Conservation (phyloP, 768 basidiomycete species). For the Tricholoma terreum region DNA sequence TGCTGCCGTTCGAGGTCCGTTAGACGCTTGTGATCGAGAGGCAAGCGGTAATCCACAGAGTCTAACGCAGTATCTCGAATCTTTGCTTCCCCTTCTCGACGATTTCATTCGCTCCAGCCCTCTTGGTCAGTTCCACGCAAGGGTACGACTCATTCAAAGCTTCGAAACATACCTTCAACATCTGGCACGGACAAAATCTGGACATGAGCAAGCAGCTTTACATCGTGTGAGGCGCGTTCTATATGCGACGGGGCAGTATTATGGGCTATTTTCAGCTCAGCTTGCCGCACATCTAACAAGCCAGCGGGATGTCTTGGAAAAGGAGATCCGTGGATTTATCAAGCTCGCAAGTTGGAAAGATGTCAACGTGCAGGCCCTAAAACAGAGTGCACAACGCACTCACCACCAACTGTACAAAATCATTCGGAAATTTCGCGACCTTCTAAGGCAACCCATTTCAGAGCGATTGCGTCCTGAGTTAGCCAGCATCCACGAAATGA, state of each 20-base stretch:
- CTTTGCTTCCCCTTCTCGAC: constrained; percentile 74
- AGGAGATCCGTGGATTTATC: constrained; percentile 79
- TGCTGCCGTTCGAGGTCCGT: constrained; percentile 59
- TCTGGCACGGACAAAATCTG: constrained; percentile 32
- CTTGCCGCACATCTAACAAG: constrained; percentile 48
- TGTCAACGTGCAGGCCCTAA: constrained; percentile 89
- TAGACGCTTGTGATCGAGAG: constrained; percentile 44
- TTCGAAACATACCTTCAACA: constrained; percentile 54
- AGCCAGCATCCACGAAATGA: constrained; percentile 35
- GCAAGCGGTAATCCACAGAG: constrained; percentile 26
- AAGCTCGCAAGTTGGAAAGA: constrained; percentile 99
- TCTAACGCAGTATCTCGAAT: constrained; percentile 53
- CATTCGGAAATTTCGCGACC: constrained; percentile 87
- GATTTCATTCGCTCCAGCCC: constrained; percentile 72
- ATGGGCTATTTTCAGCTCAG: constrained; percentile 51
- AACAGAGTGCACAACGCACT: constrained; percentile 84
- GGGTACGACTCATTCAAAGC: constrained; percentile 64
- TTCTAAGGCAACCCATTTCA: constrained; percentile 70
- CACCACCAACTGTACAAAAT: constrained; percentile 90
- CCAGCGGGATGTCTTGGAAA: constrained; percentile 65
- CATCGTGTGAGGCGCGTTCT: constrained; percentile 57
- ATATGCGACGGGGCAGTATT: constrained; percentile 58
- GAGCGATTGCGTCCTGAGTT: constrained; percentile 36
- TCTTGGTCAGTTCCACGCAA: constrained; percentile 76
- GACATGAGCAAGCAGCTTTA: constrained; percentile 32